Evolutionary conservation across 495 filamentous ascomycete species (phyloP).

Genomic region (Echria macrotheca): DNA sequence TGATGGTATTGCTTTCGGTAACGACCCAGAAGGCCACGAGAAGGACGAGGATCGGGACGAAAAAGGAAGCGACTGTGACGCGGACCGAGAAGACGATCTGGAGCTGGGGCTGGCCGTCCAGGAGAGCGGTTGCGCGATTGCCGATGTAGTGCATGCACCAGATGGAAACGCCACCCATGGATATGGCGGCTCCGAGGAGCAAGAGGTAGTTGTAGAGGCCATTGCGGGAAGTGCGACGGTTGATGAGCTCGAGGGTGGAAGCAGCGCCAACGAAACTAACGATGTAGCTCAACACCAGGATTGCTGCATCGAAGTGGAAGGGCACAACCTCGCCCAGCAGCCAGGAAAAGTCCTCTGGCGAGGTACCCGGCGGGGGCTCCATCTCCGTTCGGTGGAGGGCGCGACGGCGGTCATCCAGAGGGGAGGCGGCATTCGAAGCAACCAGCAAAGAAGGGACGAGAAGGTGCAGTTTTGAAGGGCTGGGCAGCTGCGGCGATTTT

Average conservation of each 20-base stretch:
- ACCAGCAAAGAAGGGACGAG: background rate
- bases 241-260: slow-evolving; percentile 77
- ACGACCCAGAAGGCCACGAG: slow-evolving; percentile 65
- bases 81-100: slow-evolving; percentile 69
- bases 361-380: background rate
- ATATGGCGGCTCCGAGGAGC: slow-evolving; percentile 61
- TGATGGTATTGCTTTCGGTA: slow-evolving; percentile 56
- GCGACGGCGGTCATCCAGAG: background rate
- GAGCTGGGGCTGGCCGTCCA: slow-evolving; percentile 50
- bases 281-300: slow-evolving; percentile 69
- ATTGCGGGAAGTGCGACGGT: slow-evolving; percentile 61
- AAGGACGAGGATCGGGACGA: slow-evolving; percentile 72
- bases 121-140: slow-evolving; percentile 71
- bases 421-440: background rate
- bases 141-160: slow-evolving; percentile 74
- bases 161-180: slow-evolving; percentile 80
- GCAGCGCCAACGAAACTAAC: slow-evolving; percentile 72
- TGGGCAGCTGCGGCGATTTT: too few relatives aligned
- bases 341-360: slow-evolving; percentile 14
- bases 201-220: slow-evolving; percentile 71
- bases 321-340: slow-evolving; percentile 41
- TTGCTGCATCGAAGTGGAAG: slow-evolving; percentile 53
- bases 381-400: slow-evolving; percentile 6
- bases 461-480: background rate
- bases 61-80: slow-evolving; percentile 73